Evolutionary conservation across 2,329 filamentous ascomycete genomes (phyloP).

Genomic region (Colletotrichum simmondsii): DNA sequence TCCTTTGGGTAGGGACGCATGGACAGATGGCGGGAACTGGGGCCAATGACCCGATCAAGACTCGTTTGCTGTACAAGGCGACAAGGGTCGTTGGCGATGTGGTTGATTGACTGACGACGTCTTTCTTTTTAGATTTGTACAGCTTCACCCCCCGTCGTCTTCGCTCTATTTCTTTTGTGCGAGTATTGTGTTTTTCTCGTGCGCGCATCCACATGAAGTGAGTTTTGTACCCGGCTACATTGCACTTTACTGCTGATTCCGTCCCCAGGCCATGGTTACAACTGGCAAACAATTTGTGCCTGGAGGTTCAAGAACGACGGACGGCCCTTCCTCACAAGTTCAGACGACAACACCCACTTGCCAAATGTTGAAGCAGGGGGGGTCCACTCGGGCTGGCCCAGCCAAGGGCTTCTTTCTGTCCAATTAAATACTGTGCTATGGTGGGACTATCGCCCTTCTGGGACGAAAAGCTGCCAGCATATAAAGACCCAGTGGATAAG

Average conservation of each 20-base stretch:
- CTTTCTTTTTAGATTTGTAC: neutral
- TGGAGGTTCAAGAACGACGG: neutral
- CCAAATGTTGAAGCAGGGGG: neutral
- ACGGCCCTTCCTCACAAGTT: neutral
- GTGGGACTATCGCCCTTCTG: neutral
- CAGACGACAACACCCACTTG: constrained; percentile 13
- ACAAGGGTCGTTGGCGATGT: constrained; percentile 19
- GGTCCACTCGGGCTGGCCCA: neutral
- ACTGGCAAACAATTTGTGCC: neutral
- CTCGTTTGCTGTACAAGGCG: neutral
- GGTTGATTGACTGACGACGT: constrained; percentile 14
- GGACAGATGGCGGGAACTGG: constrained; percentile 20
- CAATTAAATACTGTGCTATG: neutral
- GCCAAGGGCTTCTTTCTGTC: neutral
- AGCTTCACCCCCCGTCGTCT: neutral
- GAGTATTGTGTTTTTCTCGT: neutral
- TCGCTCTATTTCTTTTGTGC: neutral
- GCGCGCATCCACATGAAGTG: neutral
- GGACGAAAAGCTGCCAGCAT: neutral
- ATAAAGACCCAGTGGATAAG: neutral
- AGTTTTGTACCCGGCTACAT: constrained; percentile 1
- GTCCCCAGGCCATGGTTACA: neutral
- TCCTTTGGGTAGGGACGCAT: constrained; percentile 31
- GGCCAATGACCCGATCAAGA: constrained; percentile 14
- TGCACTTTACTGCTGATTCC: neutral